Percentiles rank a stretch among this genome's conserved stretches.
Conservation (phyloP, 352 stramenopile genomes). For the Phytophthora chlamydospora region DNA sequence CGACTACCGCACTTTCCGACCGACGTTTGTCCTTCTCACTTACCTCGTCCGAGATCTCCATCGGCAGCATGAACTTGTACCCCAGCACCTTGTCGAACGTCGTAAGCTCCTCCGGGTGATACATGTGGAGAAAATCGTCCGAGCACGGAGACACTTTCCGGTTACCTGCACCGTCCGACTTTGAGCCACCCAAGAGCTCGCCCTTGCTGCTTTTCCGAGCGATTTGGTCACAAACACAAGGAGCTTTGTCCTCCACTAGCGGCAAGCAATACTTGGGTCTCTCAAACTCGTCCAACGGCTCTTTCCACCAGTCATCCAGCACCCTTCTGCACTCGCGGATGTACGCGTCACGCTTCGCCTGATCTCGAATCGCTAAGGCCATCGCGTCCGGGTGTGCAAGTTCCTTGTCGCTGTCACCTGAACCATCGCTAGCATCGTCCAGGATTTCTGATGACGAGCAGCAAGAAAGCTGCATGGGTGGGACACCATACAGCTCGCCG, state of each 20-base stretch:
- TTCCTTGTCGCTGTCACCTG: constrained; percentile 37
- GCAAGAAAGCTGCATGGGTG: constrained; percentile 38
- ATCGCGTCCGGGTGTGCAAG: constrained; percentile 31
- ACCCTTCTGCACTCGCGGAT: constrained; percentile 78
- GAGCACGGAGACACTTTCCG: constrained; percentile 46
- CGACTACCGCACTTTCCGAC: constrained; percentile 50
- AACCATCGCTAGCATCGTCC: constrained; percentile 39
- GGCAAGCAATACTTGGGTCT: constrained; percentile 43
- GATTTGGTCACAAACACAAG: constrained; percentile 33
- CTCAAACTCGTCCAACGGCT: constrained; percentile 83
- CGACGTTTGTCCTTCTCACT: constrained; percentile 57
- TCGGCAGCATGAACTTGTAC: constrained; percentile 89
- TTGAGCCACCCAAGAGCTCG: constrained; percentile 6
- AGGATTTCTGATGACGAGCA: constrained; percentile 40
- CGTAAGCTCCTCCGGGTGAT: constrained; percentile 84
- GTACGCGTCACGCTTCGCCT: constrained; percentile 74
- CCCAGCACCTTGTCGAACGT: constrained; percentile 87
- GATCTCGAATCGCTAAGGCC: constrained; percentile 33
- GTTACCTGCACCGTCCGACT: constrained; percentile 11
- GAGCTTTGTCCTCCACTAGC: constrained; percentile 24
- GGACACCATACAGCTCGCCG: constrained; percentile 28
- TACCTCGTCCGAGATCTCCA: constrained; percentile 75
- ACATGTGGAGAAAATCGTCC: constrained; percentile 86
- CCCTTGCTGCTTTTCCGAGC: constrained; percentile 22
- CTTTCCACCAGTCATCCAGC: constrained; percentile 88